Percentiles rank a stretch among this genome's conserved stretches.
Conservation (phyloP, 805 yeast species). For the Starmerella apicola region DNA sequence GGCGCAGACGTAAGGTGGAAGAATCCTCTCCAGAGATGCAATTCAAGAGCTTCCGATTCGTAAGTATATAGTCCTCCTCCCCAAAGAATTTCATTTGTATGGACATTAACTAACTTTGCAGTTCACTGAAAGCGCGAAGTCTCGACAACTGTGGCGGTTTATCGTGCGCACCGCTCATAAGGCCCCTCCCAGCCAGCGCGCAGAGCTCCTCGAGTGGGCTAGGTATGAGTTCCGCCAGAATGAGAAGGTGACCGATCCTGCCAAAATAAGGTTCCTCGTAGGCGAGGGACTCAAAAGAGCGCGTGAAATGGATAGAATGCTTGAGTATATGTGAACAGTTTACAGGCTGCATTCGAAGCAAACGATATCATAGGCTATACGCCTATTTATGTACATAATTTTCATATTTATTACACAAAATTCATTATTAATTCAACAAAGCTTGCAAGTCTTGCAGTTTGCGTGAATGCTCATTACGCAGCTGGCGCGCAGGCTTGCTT, state of each 20-base stretch:
- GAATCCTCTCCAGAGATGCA: no score
- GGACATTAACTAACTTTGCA: slow-evolving; percentile 12
- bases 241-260: slow-evolving; percentile 23
- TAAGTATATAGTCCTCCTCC: slow-evolving; percentile 12
- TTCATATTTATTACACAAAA: no score
- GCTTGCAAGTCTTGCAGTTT: not conserved
- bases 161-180: slow-evolving; percentile 25
- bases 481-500: not conserved
- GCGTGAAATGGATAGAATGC: slow-evolving; percentile 23
- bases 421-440: not conserved
- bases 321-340: slow-evolving; percentile 13
- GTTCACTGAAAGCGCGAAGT: slow-evolving; percentile 28
- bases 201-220: slow-evolving; percentile 27
- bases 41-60: slow-evolving; percentile 19
- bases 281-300: slow-evolving; percentile 27
- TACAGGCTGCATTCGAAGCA: no score
- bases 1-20: no score
- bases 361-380: no score
- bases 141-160: slow-evolving; percentile 26
- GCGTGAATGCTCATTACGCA: not conserved
- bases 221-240: slow-evolving; percentile 26
- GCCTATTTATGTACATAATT: no score
- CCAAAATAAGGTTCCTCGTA: slow-evolving; percentile 25
- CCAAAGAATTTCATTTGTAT: not conserved
- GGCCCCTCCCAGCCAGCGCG: slow-evolving; percentile 19